Base-by-base conservation (phyloP, 2,329 filamentous ascomycete species). In the Aspergillus fumigatiaffinis region DNA sequence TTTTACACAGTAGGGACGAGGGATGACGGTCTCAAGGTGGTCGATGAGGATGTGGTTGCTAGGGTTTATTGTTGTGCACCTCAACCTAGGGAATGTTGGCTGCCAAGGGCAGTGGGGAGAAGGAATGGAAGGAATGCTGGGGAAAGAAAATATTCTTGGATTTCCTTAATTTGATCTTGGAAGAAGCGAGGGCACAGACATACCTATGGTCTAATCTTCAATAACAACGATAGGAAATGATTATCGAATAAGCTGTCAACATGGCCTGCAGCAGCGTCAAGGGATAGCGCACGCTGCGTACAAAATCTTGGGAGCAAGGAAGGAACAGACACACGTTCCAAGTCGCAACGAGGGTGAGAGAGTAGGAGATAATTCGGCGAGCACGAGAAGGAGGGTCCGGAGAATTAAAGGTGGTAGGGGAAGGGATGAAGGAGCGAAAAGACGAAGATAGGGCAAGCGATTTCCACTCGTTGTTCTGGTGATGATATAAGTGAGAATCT, bases 121-220 rank as follows among this genome's bases (percentile, higher is more conserved):
- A 57, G 57, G 60, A 61, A 64, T 60, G 60, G 53, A 62, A 63
- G 60, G 68, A 72, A 71, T 72, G 68, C 66, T 64, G 63, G 68
- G 64, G 59, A 46, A 3, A 46, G n/a, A 12, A 60, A 52, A 57
- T 61, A 60, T 56, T 58, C 59, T 53, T 58, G 52, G 65, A 55
- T 60, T 60, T 50, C 38, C 59, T 60, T 23, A 14, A 46, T 9
- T 12, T 9, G 10, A 46, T 46, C 41, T 23, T 46, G 42, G n/a
- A 46, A 23, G 42, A 23, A 14, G 21, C 8, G n/a, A 23, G 42
- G 21, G n/a, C 21, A 23, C 44, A 26, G 44, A 47, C 44, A 47
- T 47, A 47, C 44, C 44, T 23, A 25, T 47, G 21, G 44, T 12
- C 10, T 38, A 23, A 26, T 21, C 4, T 20, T 47, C 21, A 47